Conservation (phyloP, 2,329 filamentous ascomycete genomes). For the Ceratocystis lukuohia region DNA sequence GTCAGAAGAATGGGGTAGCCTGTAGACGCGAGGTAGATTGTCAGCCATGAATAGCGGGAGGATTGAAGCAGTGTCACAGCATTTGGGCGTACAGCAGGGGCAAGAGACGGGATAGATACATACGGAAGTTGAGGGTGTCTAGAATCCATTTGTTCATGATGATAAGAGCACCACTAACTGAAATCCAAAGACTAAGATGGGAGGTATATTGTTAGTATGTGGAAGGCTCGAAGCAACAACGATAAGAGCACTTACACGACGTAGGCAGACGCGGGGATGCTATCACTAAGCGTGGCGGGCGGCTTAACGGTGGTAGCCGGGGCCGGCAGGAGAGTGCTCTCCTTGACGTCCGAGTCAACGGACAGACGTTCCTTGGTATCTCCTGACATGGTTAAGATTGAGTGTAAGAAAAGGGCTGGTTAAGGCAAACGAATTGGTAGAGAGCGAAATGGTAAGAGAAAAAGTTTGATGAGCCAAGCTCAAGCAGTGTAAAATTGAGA, state of each 20-base stretch:
- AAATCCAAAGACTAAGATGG: constrained; percentile 52
- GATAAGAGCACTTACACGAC: constrained; percentile 43
- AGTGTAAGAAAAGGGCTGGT: constrained; percentile 18
- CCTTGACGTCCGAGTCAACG: constrained; percentile 54
- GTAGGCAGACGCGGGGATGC: constrained; percentile 73
- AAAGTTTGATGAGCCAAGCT: no score
- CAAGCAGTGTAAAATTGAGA: background rate
- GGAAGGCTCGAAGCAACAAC: background rate
- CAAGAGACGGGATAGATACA: constrained; percentile 18
- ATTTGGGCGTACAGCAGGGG: background rate
- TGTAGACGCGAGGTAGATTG: constrained; percentile 30
- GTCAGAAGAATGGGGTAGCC: constrained; percentile 70
- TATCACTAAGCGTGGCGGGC: constrained; percentile 52
- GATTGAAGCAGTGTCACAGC: background rate
- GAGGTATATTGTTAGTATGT: constrained; percentile 8
- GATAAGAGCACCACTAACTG: constrained; percentile 84
- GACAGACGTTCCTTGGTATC: constrained; percentile 78
- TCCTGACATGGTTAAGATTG: constrained; percentile 29
- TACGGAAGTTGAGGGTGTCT: constrained; percentile 64
- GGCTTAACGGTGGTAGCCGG: constrained; percentile 67
- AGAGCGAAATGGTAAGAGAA: background rate
- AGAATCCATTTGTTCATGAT: constrained; percentile 99
- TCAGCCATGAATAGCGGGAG: background rate
- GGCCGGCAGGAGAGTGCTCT: constrained; percentile 32
- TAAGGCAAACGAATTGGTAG: constrained; percentile 15